These are phyloP conservation scores for Lathyrus aphaca DNA, from an alignment of 306 rosid genomes.

Conservation along the genomic window DNA sequence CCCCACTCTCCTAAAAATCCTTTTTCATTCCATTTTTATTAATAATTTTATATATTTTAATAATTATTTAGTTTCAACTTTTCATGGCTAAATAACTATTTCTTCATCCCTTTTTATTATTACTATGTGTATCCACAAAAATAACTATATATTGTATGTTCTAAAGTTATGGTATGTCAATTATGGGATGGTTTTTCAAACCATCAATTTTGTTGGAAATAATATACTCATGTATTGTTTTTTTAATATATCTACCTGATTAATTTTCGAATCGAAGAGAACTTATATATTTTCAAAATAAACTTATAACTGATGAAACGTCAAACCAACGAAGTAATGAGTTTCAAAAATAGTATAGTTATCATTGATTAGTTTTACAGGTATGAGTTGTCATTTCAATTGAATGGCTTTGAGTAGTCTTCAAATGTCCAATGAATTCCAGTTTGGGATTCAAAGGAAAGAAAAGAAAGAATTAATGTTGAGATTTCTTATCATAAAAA, in stretches of 20 bases:
- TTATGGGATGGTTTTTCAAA: not conserved
- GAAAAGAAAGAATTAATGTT: not conserved
- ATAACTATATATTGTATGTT: not conserved
- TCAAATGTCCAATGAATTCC: not conserved
- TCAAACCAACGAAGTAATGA: not conserved
- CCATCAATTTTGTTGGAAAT: conserved; percentile 9
- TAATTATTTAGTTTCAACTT: conserved; percentile 14
- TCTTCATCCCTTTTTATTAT: not conserved
- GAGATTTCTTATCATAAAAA: no score
- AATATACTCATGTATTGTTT: not conserved
- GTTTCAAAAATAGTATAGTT: not conserved
- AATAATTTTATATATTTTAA: conserved; percentile 20
- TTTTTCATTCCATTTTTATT: not conserved
- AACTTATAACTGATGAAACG: no score
- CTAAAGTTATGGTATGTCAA: not conserved
- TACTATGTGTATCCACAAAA: not conserved
- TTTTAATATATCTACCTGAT: no score
- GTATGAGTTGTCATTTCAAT: conserved; percentile 9
- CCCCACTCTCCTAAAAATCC: conserved; percentile 69
- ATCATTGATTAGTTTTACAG: not conserved
- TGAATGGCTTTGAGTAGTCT: not conserved
- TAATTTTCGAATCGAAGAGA: no score
- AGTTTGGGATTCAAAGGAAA: not conserved
- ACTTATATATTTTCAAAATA: no score
- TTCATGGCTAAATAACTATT: not conserved